Conservation (phyloP, 176 grass and related monocot genomes). For the Dactylis glomerata region DNA sequence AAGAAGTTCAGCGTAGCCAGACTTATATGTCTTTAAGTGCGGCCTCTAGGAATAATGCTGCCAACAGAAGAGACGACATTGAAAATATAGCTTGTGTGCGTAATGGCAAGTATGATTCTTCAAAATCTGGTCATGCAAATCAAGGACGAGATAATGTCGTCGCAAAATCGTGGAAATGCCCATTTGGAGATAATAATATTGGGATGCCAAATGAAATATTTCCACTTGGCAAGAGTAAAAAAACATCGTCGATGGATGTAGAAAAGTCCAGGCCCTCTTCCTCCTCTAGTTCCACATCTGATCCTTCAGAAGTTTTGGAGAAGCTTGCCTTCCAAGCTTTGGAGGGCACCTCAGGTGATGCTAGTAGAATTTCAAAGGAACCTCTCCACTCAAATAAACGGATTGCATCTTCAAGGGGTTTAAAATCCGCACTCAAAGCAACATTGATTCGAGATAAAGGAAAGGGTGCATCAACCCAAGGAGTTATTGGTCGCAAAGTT, state of each 20-base stretch:
- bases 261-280: background rate
- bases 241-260: background rate
- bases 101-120: background rate
- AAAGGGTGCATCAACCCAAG: background rate
- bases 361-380: background rate
- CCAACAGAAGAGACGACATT: background rate
- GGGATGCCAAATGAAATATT: background rate
- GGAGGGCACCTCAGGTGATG: background rate
- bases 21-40: background rate
- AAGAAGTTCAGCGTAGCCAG: background rate
- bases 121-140: background rate
- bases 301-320: background rate
- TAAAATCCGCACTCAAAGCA: background rate
- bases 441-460: background rate
- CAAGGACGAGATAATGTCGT: background rate
- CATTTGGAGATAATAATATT: background rate
- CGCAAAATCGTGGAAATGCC: background rate
- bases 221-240: background rate
- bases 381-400: background rate
- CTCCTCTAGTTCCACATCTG: background rate
- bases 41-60: background rate
- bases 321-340: background rate
- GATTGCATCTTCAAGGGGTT: background rate
- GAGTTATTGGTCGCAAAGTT: background rate
- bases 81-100: background rate